phyloP scores from a whole-genome alignment of 2,329 filamentous ascomycete species.

The Aspergillus candidus region DNA sequence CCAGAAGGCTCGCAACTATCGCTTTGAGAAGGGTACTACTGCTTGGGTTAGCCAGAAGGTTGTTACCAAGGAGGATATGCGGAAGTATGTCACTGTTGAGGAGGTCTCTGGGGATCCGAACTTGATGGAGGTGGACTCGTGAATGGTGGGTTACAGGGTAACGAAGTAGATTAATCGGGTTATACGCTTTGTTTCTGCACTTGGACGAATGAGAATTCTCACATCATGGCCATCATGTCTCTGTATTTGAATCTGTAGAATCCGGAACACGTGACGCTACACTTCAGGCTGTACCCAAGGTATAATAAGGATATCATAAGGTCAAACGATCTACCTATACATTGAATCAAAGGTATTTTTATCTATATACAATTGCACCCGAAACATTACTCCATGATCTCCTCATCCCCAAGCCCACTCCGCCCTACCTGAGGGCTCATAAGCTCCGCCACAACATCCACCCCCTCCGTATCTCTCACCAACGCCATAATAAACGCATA shows the following conservation, averaged over 20 bases:
- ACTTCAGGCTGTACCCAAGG: no score
- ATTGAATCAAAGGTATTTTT: no score
- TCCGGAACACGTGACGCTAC: no score
- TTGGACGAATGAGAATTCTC: not conserved
- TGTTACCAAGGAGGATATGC: constrained; percentile 87
- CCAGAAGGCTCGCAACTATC: constrained; percentile 88
- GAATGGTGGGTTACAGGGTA: constrained; percentile 8
- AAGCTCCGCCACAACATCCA: constrained; percentile 32
- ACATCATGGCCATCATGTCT: not conserved
- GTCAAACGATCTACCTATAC: no score
- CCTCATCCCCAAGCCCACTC: constrained; percentile 1
- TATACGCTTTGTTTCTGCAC: no score
- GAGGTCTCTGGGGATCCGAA: constrained; percentile 69
- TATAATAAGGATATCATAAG: no score
- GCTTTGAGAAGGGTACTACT: constrained; percentile 85
- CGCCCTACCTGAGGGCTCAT: constrained; percentile 15
- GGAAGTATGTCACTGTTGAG: constrained; percentile 87
- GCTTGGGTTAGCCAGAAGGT: constrained; percentile 94
- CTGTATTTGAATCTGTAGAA: constrained; percentile 1
- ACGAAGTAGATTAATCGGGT: no score
- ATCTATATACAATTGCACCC: not conserved
- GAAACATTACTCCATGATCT: not conserved
- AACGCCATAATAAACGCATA: constrained; percentile 41
- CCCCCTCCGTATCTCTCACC: constrained; percentile 40
- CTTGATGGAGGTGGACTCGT: constrained; percentile 58